Base-by-base conservation (phyloP, 257 asterid genomes). In the Fraxinus quadrangulata region DNA sequence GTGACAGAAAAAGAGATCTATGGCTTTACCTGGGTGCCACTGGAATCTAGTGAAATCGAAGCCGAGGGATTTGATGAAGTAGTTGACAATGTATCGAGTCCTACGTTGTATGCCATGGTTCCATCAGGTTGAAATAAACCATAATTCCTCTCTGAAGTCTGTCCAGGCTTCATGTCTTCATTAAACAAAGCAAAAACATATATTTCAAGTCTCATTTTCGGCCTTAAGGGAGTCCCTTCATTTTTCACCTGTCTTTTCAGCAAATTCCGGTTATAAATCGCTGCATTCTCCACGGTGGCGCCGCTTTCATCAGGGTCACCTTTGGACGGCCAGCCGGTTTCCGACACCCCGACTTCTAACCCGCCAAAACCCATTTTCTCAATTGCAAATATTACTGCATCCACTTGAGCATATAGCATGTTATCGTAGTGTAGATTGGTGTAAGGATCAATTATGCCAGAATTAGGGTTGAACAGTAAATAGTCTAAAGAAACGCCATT, bases 261-360 rank as follows among this genome's bases (percentile, higher is more conserved):
- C 75, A 93, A 67, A 79, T 93, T 91, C 70, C 96, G 76, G 66
- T 92, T 92, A 51, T 89, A 91, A 8, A 81, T 34, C 2, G 90
- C 92, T 1, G 97, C 97, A 42, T 94, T 94, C 36, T 86, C 74
- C 0, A 83, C 9, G 26, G 92, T 81, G 5, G 98, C 95, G 0
- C 98, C 98, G 16, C 85, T 51, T 67, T 94, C 98, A n/a, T 84
- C 47, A 0, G 73, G 4, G 70, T 92, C 98, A 0, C 97, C 98
- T 1, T 86, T 82, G 6, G 98, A 92, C 5, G 98, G 98, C 98
- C 97, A 94, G 26, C 98, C 98, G 0, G 97, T 94, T 54, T 94
- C 98, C 21, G 97, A 90, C n/a, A 94, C 89, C 70, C 91, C 70
- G 3, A 94, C 96, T 56, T 90, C 95, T 1, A 94, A 0, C 0